These are phyloP conservation scores for Linderina pennispora DNA, from an alignment of 192 early-diverging fungal genomes.

Conservation along the genomic window DNA sequence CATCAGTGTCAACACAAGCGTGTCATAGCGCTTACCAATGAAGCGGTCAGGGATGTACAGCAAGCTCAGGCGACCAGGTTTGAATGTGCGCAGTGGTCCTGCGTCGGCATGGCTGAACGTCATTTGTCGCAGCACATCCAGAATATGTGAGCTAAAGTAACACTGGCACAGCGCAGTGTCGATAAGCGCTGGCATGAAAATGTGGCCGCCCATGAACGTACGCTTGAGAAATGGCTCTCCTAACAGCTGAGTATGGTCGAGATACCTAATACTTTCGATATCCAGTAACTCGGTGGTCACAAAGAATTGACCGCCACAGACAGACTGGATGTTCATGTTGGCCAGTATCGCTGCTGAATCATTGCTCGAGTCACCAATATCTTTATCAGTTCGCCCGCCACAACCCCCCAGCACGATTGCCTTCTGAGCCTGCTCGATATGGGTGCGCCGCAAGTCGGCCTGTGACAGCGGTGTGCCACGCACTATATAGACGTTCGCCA, in stretches of 20 bases:
- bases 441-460: slow-evolving; percentile 30
- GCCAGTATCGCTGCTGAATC: slow-evolving; percentile 39
- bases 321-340: slow-evolving; percentile 42
- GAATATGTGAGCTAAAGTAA: slow-evolving; percentile 47
- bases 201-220: slow-evolving; percentile 45
- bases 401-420: slow-evolving; percentile 34
- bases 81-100: slow-evolving; percentile 2
- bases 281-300: slow-evolving; percentile 38
- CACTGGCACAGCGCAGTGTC: slow-evolving; percentile 42
- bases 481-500: slow-evolving; percentile 31
- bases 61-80: slow-evolving; percentile 14
- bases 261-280: slow-evolving; percentile 30
- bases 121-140: slow-evolving; percentile 35
- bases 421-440: slow-evolving; percentile 25
- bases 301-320: slow-evolving; percentile 28
- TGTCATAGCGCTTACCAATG: slow-evolving; percentile 28
- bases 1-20: slow-evolving; percentile 35
- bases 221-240: slow-evolving; percentile 37
- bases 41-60: slow-evolving; percentile 25
- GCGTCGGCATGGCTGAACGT: slow-evolving; percentile 38
- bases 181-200: slow-evolving; percentile 39
- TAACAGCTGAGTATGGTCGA: slow-evolving; percentile 42
- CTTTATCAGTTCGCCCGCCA: background rate
- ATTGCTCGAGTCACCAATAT: slow-evolving; percentile 1
- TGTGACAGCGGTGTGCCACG: slow-evolving; percentile 37